phyloP scores from a whole-genome alignment of 495 filamentous ascomycete genomes.

The Diplogelasinospora grovesii region DNA sequence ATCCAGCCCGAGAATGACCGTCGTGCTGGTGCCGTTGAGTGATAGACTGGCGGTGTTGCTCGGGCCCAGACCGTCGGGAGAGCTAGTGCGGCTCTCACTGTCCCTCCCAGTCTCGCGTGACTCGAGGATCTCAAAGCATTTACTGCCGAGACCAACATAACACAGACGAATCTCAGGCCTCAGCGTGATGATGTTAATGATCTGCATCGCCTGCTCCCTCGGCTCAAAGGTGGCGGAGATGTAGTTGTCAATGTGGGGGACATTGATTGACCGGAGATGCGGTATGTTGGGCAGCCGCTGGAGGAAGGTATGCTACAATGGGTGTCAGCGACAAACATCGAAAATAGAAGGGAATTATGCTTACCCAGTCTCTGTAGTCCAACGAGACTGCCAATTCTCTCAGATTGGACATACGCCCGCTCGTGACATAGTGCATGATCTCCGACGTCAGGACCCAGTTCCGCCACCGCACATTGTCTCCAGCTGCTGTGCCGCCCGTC shows the following conservation, averaged over 20 bases:
- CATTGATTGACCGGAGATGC: conserved; percentile 70
- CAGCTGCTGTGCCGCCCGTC: conserved; percentile 7
- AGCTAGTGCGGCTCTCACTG: conserved; percentile 25
- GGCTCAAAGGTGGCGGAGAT: conserved; percentile 49
- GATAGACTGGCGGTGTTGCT: conserved; percentile 35
- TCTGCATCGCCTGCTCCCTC: conserved; percentile 73
- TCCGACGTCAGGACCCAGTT: conserved; percentile 76
- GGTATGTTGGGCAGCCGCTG: conserved; percentile 71
- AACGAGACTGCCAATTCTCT: conserved; percentile 71
- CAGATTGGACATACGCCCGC: conserved; percentile 71
- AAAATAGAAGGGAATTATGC: conserved; percentile 14
- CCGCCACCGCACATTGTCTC: conserved; percentile 46
- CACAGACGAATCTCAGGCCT: conserved; percentile 79
- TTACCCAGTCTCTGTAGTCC: conserved; percentile 83
- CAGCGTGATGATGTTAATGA: conserved; percentile 78
- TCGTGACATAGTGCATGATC: conserved; percentile 69
- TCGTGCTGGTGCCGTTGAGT: conserved; percentile 26
- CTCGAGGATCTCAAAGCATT: conserved; percentile 89
- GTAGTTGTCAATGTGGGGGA: conserved; percentile 64
- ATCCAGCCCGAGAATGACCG: conserved; percentile 28
- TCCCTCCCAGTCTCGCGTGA: conserved; percentile 38
- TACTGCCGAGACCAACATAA: conserved; percentile 72
- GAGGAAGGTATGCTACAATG: conserved; percentile 75
- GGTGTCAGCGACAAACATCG: conserved; percentile 14
- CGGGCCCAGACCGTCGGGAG: conserved; percentile 37